phyloP scores from a whole-genome alignment of 192 early-diverging fungal genomes.

The Coemansia sp. region DNA sequence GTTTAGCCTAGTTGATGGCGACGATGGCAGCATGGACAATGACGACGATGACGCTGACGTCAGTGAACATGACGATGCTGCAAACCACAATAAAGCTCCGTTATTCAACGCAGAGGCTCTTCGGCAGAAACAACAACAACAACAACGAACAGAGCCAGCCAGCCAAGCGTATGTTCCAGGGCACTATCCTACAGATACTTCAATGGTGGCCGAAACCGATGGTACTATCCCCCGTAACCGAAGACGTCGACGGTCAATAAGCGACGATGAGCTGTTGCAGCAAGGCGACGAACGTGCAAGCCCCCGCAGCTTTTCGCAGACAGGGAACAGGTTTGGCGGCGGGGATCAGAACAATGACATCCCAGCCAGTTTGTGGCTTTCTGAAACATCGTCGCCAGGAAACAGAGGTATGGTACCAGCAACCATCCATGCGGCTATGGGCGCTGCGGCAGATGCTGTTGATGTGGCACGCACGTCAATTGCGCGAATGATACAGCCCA shows the following conservation, averaged over 20 bases:
- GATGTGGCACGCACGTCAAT: conserved; percentile 38
- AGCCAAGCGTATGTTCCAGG: not conserved
- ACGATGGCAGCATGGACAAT: conserved; percentile 40
- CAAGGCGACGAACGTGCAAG: conserved; percentile 56
- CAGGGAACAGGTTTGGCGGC: not conserved
- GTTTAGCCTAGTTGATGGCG: conserved; percentile 34
- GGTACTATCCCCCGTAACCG: not conserved
- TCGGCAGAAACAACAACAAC: not conserved
- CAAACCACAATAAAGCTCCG: not conserved
- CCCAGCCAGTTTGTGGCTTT: conserved; percentile 47
- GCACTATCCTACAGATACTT: not conserved
- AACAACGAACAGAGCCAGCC: not conserved
- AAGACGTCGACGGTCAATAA: conserved; percentile 50
- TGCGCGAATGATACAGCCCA: conserved; percentile 44
- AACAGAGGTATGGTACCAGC: conserved; percentile 25
- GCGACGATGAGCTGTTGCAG: conserved; percentile 41
- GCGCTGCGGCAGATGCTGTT: conserved; percentile 34
- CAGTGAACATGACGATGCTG: conserved; percentile 9
- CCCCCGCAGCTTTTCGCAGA: conserved; percentile 36
- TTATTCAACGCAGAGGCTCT: not conserved
- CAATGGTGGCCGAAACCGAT: not conserved
- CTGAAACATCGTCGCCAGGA: conserved; percentile 17
- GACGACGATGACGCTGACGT: conserved; percentile 43
- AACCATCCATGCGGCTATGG: conserved; percentile 46
- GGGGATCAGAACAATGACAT: conserved; percentile 24